Conservation (phyloP, 371 early-diverging fungal species). For the Mortierella sp. region DNA sequence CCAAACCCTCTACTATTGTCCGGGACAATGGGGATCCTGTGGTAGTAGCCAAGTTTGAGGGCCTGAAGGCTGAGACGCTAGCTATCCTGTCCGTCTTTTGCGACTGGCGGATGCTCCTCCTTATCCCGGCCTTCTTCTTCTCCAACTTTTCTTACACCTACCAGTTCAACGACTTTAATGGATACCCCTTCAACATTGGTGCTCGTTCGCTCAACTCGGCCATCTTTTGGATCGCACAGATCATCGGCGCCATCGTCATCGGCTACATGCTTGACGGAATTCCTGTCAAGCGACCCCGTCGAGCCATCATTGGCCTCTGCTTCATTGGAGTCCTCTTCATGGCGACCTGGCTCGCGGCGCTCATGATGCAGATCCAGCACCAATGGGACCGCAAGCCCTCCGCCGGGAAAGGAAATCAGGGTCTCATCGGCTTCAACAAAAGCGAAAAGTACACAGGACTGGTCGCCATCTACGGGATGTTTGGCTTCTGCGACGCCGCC, state of each 20-base stretch:
- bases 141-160: conserved; percentile 87
- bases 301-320: conserved; percentile 67
- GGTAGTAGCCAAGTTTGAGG: conserved; percentile 64
- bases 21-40: conserved; percentile 77
- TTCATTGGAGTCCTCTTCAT: conserved; percentile 67
- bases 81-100: conserved; percentile 75
- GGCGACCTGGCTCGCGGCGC: conserved; percentile 78
- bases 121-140: conserved; percentile 79
- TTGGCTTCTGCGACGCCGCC: conserved; percentile 80
- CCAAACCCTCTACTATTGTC: conserved; percentile 71
- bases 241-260: conserved; percentile 70
- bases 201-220: conserved; percentile 79
- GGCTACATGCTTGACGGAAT: conserved; percentile 71
- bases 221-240: conserved; percentile 81
- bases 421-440: conserved; percentile 57
- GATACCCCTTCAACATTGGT: conserved; percentile 71
- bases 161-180: conserved; percentile 73
- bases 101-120: conserved; percentile 72
- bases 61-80: conserved; percentile 66
- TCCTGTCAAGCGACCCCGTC: conserved; percentile 61
- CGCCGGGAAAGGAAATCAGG: not conserved
- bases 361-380: conserved; percentile 71
- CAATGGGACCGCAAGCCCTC: conserved; percentile 30
- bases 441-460: conserved; percentile 63
- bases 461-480: conserved; percentile 73